A percentile compares a stretch with the other conserved stretches of the same genome.
These are phyloP conservation scores for Paramecium primaurelia DNA, from an alignment of 73 alveolate genomes.

Conservation along the genomic window DNA sequence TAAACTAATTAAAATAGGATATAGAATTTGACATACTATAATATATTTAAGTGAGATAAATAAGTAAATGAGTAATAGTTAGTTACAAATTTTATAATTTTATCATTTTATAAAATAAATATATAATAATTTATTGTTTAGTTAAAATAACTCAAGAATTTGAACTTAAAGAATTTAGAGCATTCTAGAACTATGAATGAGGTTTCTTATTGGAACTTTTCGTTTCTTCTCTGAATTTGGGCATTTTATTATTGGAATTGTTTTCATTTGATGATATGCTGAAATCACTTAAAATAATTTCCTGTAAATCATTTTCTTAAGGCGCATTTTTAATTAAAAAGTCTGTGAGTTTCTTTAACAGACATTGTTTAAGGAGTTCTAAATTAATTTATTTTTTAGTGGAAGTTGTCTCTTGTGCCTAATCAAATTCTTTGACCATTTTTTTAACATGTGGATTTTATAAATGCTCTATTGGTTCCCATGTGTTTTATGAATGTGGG, in stretches of 20 bases:
- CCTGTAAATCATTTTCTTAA: neutral
- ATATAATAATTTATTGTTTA: neutral
- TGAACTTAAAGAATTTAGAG: neutral
- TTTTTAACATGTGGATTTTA: neutral
- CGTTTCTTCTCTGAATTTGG: neutral
- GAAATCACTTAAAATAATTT: slow-evolving; percentile 19
- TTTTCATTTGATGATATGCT: neutral
- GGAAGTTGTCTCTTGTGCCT: no score
- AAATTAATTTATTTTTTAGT: neutral
- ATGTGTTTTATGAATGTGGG: neutral
- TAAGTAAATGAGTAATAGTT: neutral
- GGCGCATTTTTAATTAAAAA: neutral
- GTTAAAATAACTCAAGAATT: neutral
- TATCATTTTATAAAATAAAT: neutral
- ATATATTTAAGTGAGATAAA: neutral
- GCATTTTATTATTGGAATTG: neutral
- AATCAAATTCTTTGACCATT: neutral
- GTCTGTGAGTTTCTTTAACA: neutral
- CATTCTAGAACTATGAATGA: neutral
- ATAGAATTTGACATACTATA: no score
- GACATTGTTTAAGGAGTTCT: neutral
- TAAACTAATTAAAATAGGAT: neutral
- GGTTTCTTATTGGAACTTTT: neutral
- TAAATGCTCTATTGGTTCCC: slow-evolving; percentile 45
- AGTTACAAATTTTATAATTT: neutral